These are phyloP conservation scores for Corymbia calophylla DNA, from an alignment of 441 rosid genomes.

Conservation along the genomic window DNA sequence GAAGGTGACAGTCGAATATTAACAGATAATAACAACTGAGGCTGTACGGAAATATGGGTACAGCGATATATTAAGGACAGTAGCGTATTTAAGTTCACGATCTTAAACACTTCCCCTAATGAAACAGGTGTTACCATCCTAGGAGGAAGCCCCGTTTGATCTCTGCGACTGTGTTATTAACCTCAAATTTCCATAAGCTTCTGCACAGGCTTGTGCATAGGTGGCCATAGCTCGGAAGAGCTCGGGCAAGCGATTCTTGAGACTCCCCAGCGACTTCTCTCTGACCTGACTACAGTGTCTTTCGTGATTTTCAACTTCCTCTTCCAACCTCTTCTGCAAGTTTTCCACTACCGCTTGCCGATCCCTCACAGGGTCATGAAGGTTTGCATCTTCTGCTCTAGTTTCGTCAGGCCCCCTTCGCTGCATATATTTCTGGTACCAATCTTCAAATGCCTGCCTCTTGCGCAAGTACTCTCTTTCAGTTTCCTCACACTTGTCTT, in stretches of 20 bases:
- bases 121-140: neutral
- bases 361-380: constrained; percentile 61
- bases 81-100: neutral
- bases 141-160: constrained; percentile 11
- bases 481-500: constrained; percentile 52
- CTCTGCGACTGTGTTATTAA: constrained; percentile 26
- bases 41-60: neutral
- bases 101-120: neutral
- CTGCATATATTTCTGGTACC: constrained; percentile 47
- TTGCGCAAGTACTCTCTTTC: constrained; percentile 39
- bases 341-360: constrained; percentile 61
- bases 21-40: neutral
- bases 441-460: constrained; percentile 49
- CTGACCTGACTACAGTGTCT: constrained; percentile 82
- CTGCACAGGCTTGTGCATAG: constrained; percentile 59
- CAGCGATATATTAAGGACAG: neutral
- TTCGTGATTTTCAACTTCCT: constrained; percentile 55
- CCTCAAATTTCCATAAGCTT: constrained; percentile 54
- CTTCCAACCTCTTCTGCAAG: constrained; percentile 65
- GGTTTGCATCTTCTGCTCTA: constrained; percentile 32
- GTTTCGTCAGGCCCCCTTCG: constrained; percentile 22
- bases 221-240: constrained; percentile 74
- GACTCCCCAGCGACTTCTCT: constrained; percentile 78
- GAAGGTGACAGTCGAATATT: neutral
- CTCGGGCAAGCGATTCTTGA: constrained; percentile 76